Base-by-base conservation (phyloP, 1,139 yeast species). In the Chernovozyma sophiae-reginae region DNA sequence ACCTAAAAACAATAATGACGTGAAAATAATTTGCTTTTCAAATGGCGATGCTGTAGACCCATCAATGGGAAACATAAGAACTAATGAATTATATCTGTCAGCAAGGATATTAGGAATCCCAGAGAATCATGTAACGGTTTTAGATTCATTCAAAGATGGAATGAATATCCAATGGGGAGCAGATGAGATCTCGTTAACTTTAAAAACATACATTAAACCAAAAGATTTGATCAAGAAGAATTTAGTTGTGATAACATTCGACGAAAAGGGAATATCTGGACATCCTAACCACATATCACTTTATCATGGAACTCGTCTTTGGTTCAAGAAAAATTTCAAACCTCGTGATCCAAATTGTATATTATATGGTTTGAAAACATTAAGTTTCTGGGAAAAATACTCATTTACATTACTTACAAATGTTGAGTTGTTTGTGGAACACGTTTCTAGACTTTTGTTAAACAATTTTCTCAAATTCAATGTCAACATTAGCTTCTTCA, bases 221-320 rank as follows among this genome's bases (percentile, higher is more conserved):
- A 28, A 15, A 11, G 20, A 13, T 12, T 13, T 13, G 17, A 22
- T 32, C 27, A 3, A n/a, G 20, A n/a, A 18, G n/a, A 46, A 58
- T 3, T 52, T 65, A n/a, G 68, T 77, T 3, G 49, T 89, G 13
- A 52, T 92, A 27, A 86, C 97, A 0, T 92, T 94, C 60, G 99
- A 92, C 58, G 73, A 73, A 34, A 43, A 53, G 15, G 99, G 99
- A 0, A 84, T 92, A 2, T 87, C 97, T 0, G 69, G 73, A 37
- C 99, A 94, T 59, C 75, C 86, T 15, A 94, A 94, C 56, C 99
- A 94, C 57, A 76, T 68, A 27, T 74, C 95, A 1, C 59, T 85
- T 32, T 73, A 67, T 54, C 56, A 66, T 37, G 95, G 89, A 1
- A 77, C 78, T 4, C 48, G 53, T 32, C 53, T 59, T 17, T 74